A percentile compares a stretch with the other conserved stretches of the same genome.
These are phyloP conservation scores for Diaporthe ampelina DNA, from an alignment of 2,329 filamentous ascomycete genomes.

Conservation along the genomic window DNA sequence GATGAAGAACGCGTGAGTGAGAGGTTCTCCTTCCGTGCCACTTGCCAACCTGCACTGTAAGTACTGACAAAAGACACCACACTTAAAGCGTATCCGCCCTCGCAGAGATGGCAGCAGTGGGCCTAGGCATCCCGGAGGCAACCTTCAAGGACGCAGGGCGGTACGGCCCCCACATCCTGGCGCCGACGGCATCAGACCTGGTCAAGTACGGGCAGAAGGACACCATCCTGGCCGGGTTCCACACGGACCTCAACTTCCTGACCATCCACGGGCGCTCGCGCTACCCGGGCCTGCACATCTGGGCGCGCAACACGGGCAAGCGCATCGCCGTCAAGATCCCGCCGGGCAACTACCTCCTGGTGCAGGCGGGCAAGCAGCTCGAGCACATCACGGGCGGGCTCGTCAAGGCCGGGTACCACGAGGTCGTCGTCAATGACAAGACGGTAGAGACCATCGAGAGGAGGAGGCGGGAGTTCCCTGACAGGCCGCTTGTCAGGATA, in stretches of 20 bases:
- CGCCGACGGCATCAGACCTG: slow-evolving; percentile 72
- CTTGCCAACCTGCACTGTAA: neutral
- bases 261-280: slow-evolving; percentile 75
- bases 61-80: neutral
- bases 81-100: slow-evolving; percentile 63
- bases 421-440: slow-evolving; percentile 70
- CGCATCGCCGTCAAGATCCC: slow-evolving; percentile 72
- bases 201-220: slow-evolving; percentile 64
- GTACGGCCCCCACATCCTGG: slow-evolving; percentile 73
- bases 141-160: slow-evolving; percentile 68
- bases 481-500: slow-evolving; percentile 68
- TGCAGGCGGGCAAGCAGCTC: slow-evolving; percentile 74
- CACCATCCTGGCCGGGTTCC: slow-evolving; percentile 74
- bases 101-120: slow-evolving; percentile 71
- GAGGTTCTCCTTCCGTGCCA: too few relatives aligned
- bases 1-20: slow-evolving; percentile 71
- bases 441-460: slow-evolving; percentile 63
- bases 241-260: slow-evolving; percentile 75
- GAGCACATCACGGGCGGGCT: slow-evolving; percentile 73
- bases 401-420: slow-evolving; percentile 73
- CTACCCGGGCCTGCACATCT: slow-evolving; percentile 73
- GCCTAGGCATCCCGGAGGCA: slow-evolving; percentile 65
- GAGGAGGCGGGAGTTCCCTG: slow-evolving; percentile 58
- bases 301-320: slow-evolving; percentile 73
- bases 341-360: slow-evolving; percentile 68